Evolutionary conservation across 257 asterid genomes (phyloP), one percentile per base, ranked within the genome.

Genomic region (Fraxinus americana): DNA sequence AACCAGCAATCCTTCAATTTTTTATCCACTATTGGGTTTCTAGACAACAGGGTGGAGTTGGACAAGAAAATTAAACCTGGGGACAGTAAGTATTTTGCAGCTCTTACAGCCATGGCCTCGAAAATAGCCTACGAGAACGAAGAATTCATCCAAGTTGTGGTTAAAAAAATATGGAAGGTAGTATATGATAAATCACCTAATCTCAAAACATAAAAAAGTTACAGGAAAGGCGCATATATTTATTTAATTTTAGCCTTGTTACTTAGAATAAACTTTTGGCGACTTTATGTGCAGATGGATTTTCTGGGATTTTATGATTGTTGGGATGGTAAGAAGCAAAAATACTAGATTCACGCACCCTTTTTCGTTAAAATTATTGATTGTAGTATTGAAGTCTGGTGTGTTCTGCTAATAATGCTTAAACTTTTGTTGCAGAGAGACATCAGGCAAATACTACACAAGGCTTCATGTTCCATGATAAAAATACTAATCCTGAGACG

Each of bases 91-190:
- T 90, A 92, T 50, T 75, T 85, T 12, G 81, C 84, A 10, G 50
- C 84, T 25, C 85, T 92, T 10, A 85, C 82, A 19, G 93, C 89
- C 2, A 74, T 89, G 90, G 95, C 97, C 19, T 92, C 95, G 8
- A 92, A 92, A 84, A 10, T 90, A 79, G 89, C 95, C 61, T 92
- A 90, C 32, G 97, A 92, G 82, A 92, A 92, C 78, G 65, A 77
- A 4, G 86, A 80, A 17, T 85, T 84, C 79, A 82, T 87, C 82
- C 78, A 74, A 81, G 38, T 61, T 38, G 82, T 79, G 0, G 90
- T 92, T 71, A 82, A 92, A 73, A 79, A 84, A 19, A 84, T 69
- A 69, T 90, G 97, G 95, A 87, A 90, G 95, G 95, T 90, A 12
- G 2, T 32, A 29, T 21, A 19, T 48, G 57, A 39, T 39, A 39